phyloP scores from a whole-genome alignment of 805 yeast genomes.

The Starmerella floricola region DNA sequence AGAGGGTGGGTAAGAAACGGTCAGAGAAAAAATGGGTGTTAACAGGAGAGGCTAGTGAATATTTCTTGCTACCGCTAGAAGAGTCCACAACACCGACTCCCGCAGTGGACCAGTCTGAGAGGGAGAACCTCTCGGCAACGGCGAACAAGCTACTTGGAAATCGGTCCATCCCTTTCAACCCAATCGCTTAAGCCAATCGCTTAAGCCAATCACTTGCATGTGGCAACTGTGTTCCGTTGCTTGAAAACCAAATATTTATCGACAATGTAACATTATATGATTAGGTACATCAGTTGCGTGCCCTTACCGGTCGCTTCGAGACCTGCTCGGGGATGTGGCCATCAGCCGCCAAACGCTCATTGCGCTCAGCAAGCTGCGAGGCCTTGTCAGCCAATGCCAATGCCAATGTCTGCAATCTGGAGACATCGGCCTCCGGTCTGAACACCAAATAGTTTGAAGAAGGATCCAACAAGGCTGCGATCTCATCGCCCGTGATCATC shows the following conservation, averaged over 20 bases:
- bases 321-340: conserved; percentile 40
- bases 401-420: conserved; percentile 80
- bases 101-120: no score
- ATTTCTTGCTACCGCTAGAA: neutral
- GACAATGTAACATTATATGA: neutral
- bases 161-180: no score
- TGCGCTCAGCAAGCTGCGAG: conserved; percentile 64
- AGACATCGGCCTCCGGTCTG: conserved; percentile 63
- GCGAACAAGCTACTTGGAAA: no score
- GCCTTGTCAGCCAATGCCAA: conserved; percentile 73
- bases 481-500: conserved; percentile 67
- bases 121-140: no score
- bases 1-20: conserved; percentile 18
- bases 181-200: no score
- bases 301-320: conserved; percentile 13
- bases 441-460: conserved; percentile 51
- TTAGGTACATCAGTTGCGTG: conserved; percentile 1
- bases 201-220: no score
- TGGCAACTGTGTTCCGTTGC: no score
- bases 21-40: conserved; percentile 18
- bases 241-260: no score
- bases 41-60: conserved; percentile 1
- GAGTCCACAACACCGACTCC: neutral
- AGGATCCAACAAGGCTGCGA: conserved; percentile 64
- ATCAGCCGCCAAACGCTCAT: conserved; percentile 70